A percentile compares a stretch with the other conserved stretches of the same genome.
Evolutionary conservation across 1,139 yeast genomes (phyloP).

Genomic region (Yamadazyma trypodendri): DNA sequence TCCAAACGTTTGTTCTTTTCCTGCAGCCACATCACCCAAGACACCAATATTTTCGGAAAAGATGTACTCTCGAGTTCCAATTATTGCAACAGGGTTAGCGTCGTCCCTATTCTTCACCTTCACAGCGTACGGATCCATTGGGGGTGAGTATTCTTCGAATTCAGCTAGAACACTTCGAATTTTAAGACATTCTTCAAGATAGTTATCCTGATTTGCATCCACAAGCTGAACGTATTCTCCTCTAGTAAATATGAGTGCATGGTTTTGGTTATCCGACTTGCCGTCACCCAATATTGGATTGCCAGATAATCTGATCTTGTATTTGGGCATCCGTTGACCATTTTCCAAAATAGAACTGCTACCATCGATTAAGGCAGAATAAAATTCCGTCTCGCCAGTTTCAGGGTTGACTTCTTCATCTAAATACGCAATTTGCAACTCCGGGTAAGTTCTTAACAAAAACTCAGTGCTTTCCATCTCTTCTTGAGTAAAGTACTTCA

Average conservation of each 20-base stretch:
- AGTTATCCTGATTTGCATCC: constrained; percentile 59
- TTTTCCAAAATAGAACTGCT: constrained; percentile 37
- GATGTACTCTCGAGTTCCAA: constrained; percentile 55
- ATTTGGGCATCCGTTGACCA: constrained; percentile 41
- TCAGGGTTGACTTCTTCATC: constrained; percentile 32
- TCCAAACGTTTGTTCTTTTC: constrained; percentile 58
- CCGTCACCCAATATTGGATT: constrained; percentile 59
- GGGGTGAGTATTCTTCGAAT: constrained; percentile 43
- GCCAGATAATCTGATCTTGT: constrained; percentile 48
- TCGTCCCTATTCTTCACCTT: constrained; percentile 22
- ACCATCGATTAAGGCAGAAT: constrained; percentile 44
- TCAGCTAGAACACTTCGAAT: constrained; percentile 51
- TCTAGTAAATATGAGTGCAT: constrained; percentile 47
- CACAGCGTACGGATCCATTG: constrained; percentile 33
- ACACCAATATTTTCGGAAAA: constrained; percentile 56
- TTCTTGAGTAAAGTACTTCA: constrained; percentile 31
- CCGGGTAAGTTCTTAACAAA: constrained; percentile 43
- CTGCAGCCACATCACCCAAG: constrained; percentile 57
- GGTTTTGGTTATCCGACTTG: constrained; percentile 56
- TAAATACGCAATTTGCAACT: constrained; percentile 43
- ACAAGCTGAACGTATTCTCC: constrained; percentile 56
- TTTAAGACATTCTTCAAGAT: constrained; percentile 54
- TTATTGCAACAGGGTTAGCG: constrained; percentile 49
- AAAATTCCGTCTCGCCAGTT: constrained; percentile 26
- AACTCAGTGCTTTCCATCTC: constrained; percentile 39